Base-by-base conservation (phyloP, 768 basidiomycete species). In the Thelephora ganbajun region DNA sequence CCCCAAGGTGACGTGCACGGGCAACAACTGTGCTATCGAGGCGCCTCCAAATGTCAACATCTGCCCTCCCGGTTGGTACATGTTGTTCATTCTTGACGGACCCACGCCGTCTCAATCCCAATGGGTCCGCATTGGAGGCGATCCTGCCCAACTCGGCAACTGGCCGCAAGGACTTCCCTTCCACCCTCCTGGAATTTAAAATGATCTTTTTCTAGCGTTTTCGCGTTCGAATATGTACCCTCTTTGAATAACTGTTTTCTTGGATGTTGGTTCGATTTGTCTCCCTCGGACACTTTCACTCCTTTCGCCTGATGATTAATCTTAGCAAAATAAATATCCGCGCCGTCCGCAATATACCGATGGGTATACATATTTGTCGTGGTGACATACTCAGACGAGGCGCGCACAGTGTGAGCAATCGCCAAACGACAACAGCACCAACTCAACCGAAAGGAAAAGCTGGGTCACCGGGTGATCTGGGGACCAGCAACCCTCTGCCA, bases 61-160 rank as follows among this genome's bases (percentile, higher is more conserved):
- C 9, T 76, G 74, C 14, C 84, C 86, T 13, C 86, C 85, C 0
- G 81, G 77, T 4, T 88, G 85, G 79, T 75, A 79, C 48, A 80
- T 83, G 58, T 56, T 89, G 9, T 89, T 81, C 58, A 68, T 89
- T 42, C 66, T 89, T 23, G 84, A 87, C 46, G 83, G 83, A 1
- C 79, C 83, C 23, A 85, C 83, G 3, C 86, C 87, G 2, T 85
- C 81, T 20, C 73, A 77, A 52, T 82, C 83, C 14, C 61, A 68
- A 11, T 85, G 81, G 77, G 74, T 90, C 11, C 75, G 84, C 22
- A 82, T 89, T 45, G 86, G 86, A 16, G 83, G 82, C 0, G 87
- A 89, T 57, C 85, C 84, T 0, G 71, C 68, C 0, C 19, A 66
- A 46, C 59, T 89, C 11, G 85, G 85, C 0, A 77, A 81, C 53